A percentile compares a stretch with the other conserved stretches of the same genome.
Evolutionary conservation across 1,139 yeast species (phyloP).

Genomic region (Geotrichum australiense): DNA sequence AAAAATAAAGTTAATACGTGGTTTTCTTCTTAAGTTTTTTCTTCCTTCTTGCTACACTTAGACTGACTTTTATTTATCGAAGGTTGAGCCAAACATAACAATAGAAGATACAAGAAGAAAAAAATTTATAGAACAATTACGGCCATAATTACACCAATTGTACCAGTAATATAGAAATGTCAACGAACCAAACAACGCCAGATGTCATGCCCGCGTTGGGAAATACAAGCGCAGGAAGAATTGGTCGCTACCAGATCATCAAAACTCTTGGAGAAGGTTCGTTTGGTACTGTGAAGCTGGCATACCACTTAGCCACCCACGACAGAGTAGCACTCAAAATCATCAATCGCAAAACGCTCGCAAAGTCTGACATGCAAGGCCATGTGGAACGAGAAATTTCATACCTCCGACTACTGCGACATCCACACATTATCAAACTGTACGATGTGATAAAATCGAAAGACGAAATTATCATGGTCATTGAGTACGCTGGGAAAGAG

Average conservation of each 20-base stretch:
- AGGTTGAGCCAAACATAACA: too few relatives aligned
- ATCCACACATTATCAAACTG: slow-evolving; percentile 92
- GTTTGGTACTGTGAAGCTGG: slow-evolving; percentile 93
- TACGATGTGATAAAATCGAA: slow-evolving; percentile 94
- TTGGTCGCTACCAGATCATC: slow-evolving; percentile 90
- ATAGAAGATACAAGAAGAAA: too few relatives aligned
- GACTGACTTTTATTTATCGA: too few relatives aligned
- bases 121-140: too few relatives aligned
- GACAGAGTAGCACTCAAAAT: slow-evolving; percentile 92
- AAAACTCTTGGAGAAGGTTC: slow-evolving; percentile 97
- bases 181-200: too few relatives aligned
- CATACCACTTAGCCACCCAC: slow-evolving; percentile 90
- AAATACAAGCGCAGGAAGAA: slow-evolving; percentile 36
- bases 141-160: too few relatives aligned
- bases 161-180: background rate
- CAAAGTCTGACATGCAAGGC: slow-evolving; percentile 97
- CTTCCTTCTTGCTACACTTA: too few relatives aligned
- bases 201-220: slow-evolving; percentile 26
- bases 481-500: slow-evolving; percentile 94
- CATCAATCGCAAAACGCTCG: slow-evolving; percentile 86
- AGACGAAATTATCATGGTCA: slow-evolving; percentile 96
- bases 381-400: slow-evolving; percentile 92
- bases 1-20: too few relatives aligned
- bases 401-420: slow-evolving; percentile 79
- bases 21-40: too few relatives aligned